Base-by-base conservation (phyloP, 352 stramenopile genomes). In the Phytophthora crassamura region DNA sequence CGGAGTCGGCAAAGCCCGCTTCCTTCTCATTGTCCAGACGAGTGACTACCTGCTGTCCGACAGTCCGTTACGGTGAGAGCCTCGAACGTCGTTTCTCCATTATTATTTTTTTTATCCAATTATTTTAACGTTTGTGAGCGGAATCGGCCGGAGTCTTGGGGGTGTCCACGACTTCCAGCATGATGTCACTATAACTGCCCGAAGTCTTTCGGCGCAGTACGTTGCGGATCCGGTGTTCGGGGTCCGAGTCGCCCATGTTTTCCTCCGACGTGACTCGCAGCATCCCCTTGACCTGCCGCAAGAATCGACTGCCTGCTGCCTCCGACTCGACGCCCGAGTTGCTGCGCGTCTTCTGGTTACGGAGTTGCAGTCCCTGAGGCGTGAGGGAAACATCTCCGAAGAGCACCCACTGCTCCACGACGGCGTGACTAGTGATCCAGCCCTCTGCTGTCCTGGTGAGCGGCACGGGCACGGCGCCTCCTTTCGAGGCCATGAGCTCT, bases 381-480 rank as follows among this genome's bases (percentile, higher is more conserved):
- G 86, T 95, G 25, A 95, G 59, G 38, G 86, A 82, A 36, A 95
- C 79, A 40, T 93, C 81, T 25, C 86, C 86, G 22, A 95, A 88
- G 16, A 95, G 78, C 59, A 92, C 86, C 86, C 86, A 95, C 55
- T 91, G 81, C 65, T 95, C 86, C 6, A 86, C 76, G 8, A 93
- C 75, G 1, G 86, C 86, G 59, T 92, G 85, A 39, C 75, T 88
- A 6, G 86, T 95, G 67, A 95, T 91, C 86, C 86, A 95, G 2
- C 84, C 86, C 39, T 90, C 74, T 16, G 62, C 84, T 30, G 86
- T 95, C 7, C 83, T 74, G 43, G 84, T 93, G 6, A 95, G 67
- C 22, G 86, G 84, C 48, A 95, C 86, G 9, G 86, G 86, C 10
- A 95, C 80, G 2, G 86, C 86, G 15, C 86, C 86, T 2, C 86